These are phyloP conservation scores for Tetrapisispora pingtungensis DNA, from an alignment of 805 yeast species.

Conservation along the genomic window DNA sequence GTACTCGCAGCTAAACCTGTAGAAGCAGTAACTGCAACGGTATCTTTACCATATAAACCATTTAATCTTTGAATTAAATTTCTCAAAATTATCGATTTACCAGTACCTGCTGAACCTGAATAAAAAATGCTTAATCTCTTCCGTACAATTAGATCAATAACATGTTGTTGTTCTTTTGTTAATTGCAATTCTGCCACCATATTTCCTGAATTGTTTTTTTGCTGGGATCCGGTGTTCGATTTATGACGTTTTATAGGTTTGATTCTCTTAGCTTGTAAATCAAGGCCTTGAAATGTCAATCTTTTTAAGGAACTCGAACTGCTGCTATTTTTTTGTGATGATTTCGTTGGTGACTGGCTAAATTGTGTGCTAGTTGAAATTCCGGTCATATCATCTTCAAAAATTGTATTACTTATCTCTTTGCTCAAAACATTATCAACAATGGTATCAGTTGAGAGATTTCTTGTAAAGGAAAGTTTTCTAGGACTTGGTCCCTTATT, in stretches of 20 bases:
- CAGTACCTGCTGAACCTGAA: conserved; percentile 85
- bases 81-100: conserved; percentile 62
- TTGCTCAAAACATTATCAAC: not conserved
- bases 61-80: conserved; percentile 50
- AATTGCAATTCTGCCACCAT: conserved; percentile 10
- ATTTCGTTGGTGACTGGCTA: not conserved
- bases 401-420: not conserved
- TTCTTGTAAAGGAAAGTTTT: conserved; percentile 11
- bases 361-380: conserved; percentile 2
- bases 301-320: conserved; percentile 8
- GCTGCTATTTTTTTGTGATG: not conserved
- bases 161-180: conserved; percentile 41
- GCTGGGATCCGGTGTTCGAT: conserved; percentile 1
- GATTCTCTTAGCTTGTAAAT: conserved; percentile 12
- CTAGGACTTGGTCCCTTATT: conserved; percentile 3
- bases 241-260: conserved; percentile 7
- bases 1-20: conserved; percentile 95
- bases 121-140: conserved; percentile 51
- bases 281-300: conserved; percentile 14
- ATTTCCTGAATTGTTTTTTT: not conserved
- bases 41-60: conserved; percentile 33
- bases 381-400: not conserved
- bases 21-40: conserved; percentile 85
- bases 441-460: not conserved
- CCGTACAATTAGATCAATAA: conserved; percentile 43